Evolutionary conservation across 2,329 filamentous ascomycete genomes (phyloP).

Genomic region (Bertia moriformis): DNA sequence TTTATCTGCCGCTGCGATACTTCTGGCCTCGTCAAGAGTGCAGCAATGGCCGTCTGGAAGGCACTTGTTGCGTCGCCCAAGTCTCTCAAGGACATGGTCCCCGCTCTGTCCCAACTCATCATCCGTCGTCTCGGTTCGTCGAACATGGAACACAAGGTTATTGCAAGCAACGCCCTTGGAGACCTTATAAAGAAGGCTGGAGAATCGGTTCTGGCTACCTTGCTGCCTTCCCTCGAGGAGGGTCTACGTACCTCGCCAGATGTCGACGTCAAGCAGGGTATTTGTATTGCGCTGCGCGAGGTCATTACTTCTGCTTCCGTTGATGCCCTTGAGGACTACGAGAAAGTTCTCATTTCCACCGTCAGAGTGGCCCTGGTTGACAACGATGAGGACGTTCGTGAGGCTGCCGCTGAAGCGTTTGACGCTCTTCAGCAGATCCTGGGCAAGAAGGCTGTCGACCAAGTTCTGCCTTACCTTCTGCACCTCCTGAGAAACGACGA

Average conservation of each 20-base stretch:
- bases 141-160: slow-evolving; percentile 97
- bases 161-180: slow-evolving; percentile 90
- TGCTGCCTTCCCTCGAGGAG: slow-evolving; percentile 84
- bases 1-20: slow-evolving; percentile 98
- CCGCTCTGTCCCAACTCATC: slow-evolving; percentile 85
- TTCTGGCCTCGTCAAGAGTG: slow-evolving; percentile 74
- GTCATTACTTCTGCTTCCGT: slow-evolving; percentile 78
- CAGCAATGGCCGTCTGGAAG: slow-evolving; percentile 91
- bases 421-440: slow-evolving; percentile 86
- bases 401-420: slow-evolving; percentile 92
- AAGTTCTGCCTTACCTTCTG: slow-evolving; percentile 84
- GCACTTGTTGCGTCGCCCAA: slow-evolving; percentile 81
- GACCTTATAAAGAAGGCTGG: slow-evolving; percentile 95
- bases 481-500: slow-evolving; percentile 75
- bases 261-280: slow-evolving; percentile 87
- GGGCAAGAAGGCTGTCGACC: slow-evolving; percentile 86
- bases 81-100: slow-evolving; percentile 87
- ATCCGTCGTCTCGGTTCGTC: slow-evolving; percentile 86
- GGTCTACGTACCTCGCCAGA: slow-evolving; percentile 79
- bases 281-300: slow-evolving; percentile 89
- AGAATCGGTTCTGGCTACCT: slow-evolving; percentile 73
- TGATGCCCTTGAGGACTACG: slow-evolving; percentile 83
- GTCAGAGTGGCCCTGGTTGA: slow-evolving; percentile 87
- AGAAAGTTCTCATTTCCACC: slow-evolving; percentile 87
- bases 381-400: slow-evolving; percentile 74